These are phyloP conservation scores for Amaranthus tricolor DNA, from an alignment of 179 eudicot species.

Conservation along the genomic window DNA sequence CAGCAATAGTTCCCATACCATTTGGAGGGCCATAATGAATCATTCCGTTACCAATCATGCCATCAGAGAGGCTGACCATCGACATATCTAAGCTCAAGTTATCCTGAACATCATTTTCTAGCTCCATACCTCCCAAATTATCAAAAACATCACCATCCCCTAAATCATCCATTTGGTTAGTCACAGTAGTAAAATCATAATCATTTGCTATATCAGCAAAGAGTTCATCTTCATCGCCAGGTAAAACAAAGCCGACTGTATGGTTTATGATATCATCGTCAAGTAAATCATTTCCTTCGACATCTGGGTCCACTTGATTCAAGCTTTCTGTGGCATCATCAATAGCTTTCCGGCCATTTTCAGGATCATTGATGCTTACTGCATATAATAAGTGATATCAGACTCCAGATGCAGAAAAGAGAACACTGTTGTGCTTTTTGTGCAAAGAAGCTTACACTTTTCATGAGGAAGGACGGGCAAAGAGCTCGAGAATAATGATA, in stretches of 20 bases:
- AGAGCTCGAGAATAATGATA: slow-evolving; percentile 70
- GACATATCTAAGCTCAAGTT: slow-evolving; percentile 46
- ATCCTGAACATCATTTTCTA: slow-evolving; percentile 69
- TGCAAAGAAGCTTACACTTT: slow-evolving; percentile 47
- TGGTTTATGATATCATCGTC: slow-evolving; percentile 41
- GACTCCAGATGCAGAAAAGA: slow-evolving; percentile 17
- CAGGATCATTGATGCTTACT: slow-evolving; percentile 47
- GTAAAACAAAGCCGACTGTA: slow-evolving; percentile 53
- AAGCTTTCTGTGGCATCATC: slow-evolving; percentile 45
- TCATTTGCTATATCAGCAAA: slow-evolving; percentile 65
- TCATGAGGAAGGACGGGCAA: slow-evolving; percentile 82
- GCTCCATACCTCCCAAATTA: slow-evolving; percentile 80
- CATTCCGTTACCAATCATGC: slow-evolving; percentile 53
- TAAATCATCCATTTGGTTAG: slow-evolving; percentile 53
- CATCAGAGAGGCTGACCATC: slow-evolving; percentile 55
- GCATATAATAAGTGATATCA: slow-evolving; percentile 22
- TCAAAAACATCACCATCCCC: slow-evolving; percentile 82
- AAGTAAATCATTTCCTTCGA: slow-evolving; percentile 40
- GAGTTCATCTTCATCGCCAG: slow-evolving; percentile 84
- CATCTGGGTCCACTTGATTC: slow-evolving; percentile 38
- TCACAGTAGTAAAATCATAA: slow-evolving; percentile 45
- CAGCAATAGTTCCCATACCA: slow-evolving; percentile 63
- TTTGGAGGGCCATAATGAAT: slow-evolving; percentile 45
- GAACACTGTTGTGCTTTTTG: background rate
- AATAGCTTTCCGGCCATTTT: slow-evolving; percentile 40